Conservation (phyloP, 2,329 filamentous ascomycete species). For the Metarhizium album region DNA sequence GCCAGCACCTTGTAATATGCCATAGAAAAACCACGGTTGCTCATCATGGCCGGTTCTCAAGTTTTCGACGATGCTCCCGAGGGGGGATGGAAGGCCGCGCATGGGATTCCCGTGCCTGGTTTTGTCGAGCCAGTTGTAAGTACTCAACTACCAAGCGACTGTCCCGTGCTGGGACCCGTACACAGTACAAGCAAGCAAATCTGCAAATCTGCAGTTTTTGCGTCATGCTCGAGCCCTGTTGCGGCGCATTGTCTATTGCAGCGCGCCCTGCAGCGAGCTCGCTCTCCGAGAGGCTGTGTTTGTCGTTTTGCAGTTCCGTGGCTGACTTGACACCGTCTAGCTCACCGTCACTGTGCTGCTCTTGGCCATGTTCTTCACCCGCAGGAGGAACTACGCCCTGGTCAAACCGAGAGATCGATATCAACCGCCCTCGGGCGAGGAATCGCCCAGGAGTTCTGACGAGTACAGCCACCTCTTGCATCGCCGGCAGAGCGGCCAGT, state of each 20-base stretch:
- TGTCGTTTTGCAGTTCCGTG: background rate
- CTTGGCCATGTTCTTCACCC: slow-evolving; percentile 26
- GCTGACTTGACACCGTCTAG: slow-evolving; percentile 10
- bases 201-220: background rate
- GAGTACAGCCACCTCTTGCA: slow-evolving; percentile 9
- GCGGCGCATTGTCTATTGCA: background rate
- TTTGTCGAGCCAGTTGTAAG: slow-evolving; percentile 24
- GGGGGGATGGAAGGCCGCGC: slow-evolving; percentile 15
- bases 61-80: slow-evolving; percentile 10
- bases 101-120: slow-evolving; percentile 20
- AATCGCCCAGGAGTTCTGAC: slow-evolving; percentile 14
- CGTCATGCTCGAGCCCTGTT: background rate
- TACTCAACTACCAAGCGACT: too few relatives aligned
- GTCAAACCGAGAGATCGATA: slow-evolving; percentile 12
- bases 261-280: too few relatives aligned
- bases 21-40: background rate
- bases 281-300: too few relatives aligned
- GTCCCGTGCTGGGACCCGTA: too few relatives aligned
- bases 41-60: background rate
- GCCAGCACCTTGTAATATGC: background rate
- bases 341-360: slow-evolving; percentile 27
- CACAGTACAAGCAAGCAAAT: background rate
- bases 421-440: slow-evolving; percentile 15
- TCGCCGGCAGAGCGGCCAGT: slow-evolving; percentile 4
- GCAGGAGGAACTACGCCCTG: slow-evolving; percentile 25